A percentile compares a stretch with the other conserved stretches of the same genome.
phyloP scores from a whole-genome alignment of 2,329 filamentous ascomycete species.

The Paecilomyces formosus region DNA sequence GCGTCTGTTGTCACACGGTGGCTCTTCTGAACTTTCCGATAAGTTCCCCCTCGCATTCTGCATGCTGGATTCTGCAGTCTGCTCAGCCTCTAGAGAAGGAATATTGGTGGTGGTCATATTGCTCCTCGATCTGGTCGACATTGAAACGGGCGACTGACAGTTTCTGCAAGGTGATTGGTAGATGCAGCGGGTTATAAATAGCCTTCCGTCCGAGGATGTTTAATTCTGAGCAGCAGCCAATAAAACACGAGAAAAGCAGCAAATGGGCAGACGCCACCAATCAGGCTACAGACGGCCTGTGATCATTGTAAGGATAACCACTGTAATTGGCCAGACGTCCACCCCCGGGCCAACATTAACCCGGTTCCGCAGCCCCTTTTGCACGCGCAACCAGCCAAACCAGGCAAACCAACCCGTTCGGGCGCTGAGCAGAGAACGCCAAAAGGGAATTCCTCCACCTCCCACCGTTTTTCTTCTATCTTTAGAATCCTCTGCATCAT shows the following conservation, averaged over 20 bases:
- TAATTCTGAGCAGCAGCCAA: not conserved
- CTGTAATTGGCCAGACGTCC: no score
- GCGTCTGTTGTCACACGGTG: not conserved
- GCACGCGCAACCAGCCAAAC: no score
- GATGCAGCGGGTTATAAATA: not conserved
- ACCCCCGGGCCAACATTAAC: no score
- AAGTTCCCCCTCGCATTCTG: not conserved
- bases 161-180: not conserved
- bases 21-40: not conserved
- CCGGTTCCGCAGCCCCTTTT: no score
- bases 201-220: not conserved
- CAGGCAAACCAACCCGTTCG: not conserved
- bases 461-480: constrained; percentile 16
- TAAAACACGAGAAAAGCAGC: no score
- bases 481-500: constrained; percentile 24
- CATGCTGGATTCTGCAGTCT: not conserved
- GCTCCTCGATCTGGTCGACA: not conserved
- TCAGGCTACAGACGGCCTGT: no score
- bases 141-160: not conserved
- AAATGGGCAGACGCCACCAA: no score
- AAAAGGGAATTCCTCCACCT: constrained; percentile 3
- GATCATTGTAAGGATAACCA: no score
- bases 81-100: not conserved
- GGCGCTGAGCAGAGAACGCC: no score
- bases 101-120: no score